A percentile compares a stretch with the other conserved stretches of the same genome.
These are phyloP conservation scores for Blumeria hordei DNA, from an alignment of 2,329 filamentous ascomycete species.

Conservation along the genomic window DNA sequence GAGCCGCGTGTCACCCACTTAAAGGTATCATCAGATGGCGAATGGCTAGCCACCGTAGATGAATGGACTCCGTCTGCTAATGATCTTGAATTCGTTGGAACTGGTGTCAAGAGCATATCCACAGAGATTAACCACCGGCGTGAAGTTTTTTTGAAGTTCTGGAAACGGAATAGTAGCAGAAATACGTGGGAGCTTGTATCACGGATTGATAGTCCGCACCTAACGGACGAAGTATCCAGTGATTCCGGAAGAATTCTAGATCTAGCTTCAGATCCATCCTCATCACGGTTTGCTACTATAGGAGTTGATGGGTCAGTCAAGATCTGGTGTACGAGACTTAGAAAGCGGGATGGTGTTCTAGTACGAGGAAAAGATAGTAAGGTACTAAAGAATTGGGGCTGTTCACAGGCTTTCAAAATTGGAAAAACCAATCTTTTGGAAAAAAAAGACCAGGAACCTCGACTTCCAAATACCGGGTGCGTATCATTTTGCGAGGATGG, in stretches of 20 bases:
- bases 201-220: conserved; percentile 64
- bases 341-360: conserved; percentile 42
- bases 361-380: conserved; percentile 32
- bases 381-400: conserved; percentile 52
- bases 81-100: conserved; percentile 37
- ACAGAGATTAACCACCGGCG: conserved; percentile 26
- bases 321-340: conserved; percentile 55
- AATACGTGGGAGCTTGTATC: conserved; percentile 51
- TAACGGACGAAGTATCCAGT: conserved; percentile 24
- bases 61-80: conserved; percentile 57
- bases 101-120: conserved; percentile 17
- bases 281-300: conserved; percentile 57
- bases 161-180: conserved; percentile 38
- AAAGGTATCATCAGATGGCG: conserved; percentile 53
- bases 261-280: conserved; percentile 44
- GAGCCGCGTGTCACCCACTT: conserved; percentile 60
- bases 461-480: conserved; percentile 24
- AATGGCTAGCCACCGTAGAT: conserved; percentile 80
- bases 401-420: conserved; percentile 31
- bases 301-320: conserved; percentile 59
- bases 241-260: conserved; percentile 38
- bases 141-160: conserved; percentile 79
- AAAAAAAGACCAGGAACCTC: not conserved
- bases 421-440: conserved; percentile 17
- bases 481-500: conserved; percentile 66